Evolutionary conservation across 2,329 filamentous ascomycete genomes (phyloP).

Genomic region (Fusarium virguliforme): DNA sequence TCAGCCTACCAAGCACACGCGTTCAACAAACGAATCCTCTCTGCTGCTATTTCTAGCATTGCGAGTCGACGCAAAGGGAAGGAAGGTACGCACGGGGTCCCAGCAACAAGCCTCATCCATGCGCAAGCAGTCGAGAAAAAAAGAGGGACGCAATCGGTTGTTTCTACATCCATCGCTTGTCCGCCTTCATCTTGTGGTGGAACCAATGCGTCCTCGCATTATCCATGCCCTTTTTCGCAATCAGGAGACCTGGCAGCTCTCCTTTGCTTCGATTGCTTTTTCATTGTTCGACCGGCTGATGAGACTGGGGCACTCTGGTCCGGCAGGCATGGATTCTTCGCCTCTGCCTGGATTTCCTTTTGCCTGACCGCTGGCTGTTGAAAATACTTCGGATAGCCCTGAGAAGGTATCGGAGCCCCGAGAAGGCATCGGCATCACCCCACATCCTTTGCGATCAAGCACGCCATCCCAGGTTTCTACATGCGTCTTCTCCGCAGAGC

Average conservation of each 20-base stretch:
- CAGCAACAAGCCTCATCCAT: slow-evolving; percentile 39
- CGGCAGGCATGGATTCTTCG: slow-evolving; percentile 9
- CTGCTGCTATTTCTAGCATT: slow-evolving; percentile 34
- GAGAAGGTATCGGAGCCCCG: not conserved
- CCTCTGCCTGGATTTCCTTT: slow-evolving; percentile 2
- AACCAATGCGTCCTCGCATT: slow-evolving; percentile 23
- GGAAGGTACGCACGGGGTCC: slow-evolving; percentile 30
- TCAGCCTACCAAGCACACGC: slow-evolving; percentile 17
- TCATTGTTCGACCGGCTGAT: slow-evolving; percentile 1
- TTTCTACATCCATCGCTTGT: slow-evolving; percentile 34
- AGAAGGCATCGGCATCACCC: not conserved
- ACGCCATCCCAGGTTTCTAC: slow-evolving; percentile 8
- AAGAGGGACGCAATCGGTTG: slow-evolving; percentile 37
- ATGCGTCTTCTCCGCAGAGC: not conserved
- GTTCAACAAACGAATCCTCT: slow-evolving; percentile 17
- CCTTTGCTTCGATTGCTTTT: slow-evolving; percentile 24
- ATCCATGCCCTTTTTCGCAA: slow-evolving; percentile 24
- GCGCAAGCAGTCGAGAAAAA: slow-evolving; percentile 9
- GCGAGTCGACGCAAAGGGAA: slow-evolving; percentile 1
- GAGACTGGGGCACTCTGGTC: slow-evolving; percentile 10
- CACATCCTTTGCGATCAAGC: slow-evolving; percentile 4
- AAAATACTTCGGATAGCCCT: slow-evolving; percentile 15
- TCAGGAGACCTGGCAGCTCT: slow-evolving; percentile 40
- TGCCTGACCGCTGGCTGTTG: not conserved
- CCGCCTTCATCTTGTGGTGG: slow-evolving; percentile 39